Evolutionary conservation across 495 filamentous ascomycete species (phyloP), one percentile per base, ranked within the genome.

Genomic region (Parachaetomium inaequale): DNA sequence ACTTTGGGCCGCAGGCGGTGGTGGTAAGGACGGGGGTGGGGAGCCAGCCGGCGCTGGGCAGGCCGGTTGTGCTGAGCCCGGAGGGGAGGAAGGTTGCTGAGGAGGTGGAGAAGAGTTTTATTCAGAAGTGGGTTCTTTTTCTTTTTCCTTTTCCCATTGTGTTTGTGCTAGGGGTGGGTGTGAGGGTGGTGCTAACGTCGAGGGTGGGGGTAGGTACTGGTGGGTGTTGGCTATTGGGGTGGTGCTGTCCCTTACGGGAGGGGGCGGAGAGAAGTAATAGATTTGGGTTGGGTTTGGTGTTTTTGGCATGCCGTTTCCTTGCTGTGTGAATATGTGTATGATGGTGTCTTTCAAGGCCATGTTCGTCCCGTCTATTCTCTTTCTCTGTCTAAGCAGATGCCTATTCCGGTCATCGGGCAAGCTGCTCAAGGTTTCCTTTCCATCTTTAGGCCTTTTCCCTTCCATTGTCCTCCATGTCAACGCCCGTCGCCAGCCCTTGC

Each of bases 111-210:
- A 90, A 89, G 81, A 78, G 79, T 0, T 84, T 90, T 63, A 71
- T 90, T 49, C 88, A 90, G 73, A 89, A 88, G 86, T 89, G 75
- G 68, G 81, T 81, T 47, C 7, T 43, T 49, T 0, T 78, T 78
- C 61, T 65, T 79, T 47, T 72, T 75, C 65, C 75, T 73, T 72
- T 76, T 47, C 64, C 70, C 67, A 19, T 53, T n/a, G 4, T 7
- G 23, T 12, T 7, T 34, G 45, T 25, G n/a, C n/a, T n/a, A n/a
- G n/a, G 11, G 26, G 29, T 17, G 12, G 32, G 14, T 32, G 34
- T 26, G 12, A 4, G 29, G 17, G 25, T 43, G 47, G 26, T 28
- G 45, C 19, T 63, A 52, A 57, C 34, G 57, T 72, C n/a, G n/a
- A n/a, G n/a, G 64, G 71, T 66, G 15, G 14, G 8, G 31, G 58